Percentiles rank a stretch among this genome's conserved stretches.
Conservation (phyloP, 176 grass and related monocot species). For the Tillandsia leiboldiana region DNA sequence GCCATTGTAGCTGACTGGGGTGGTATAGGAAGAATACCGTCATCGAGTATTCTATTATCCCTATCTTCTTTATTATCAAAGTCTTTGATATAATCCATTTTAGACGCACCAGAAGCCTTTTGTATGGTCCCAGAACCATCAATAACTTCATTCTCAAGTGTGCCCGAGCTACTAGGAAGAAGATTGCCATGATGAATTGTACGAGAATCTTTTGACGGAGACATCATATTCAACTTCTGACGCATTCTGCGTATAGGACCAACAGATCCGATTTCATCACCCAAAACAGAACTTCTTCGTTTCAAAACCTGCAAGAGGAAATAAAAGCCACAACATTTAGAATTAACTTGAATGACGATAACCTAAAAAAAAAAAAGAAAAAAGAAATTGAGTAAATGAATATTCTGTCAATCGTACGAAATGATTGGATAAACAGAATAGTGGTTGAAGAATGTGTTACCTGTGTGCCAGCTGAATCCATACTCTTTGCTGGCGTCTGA, state of each 20-base stretch:
- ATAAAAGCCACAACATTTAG: no score
- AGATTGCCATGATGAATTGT: slow-evolving; percentile 31
- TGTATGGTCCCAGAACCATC: neutral
- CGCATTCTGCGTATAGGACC: slow-evolving; percentile 81
- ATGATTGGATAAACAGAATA: neutral
- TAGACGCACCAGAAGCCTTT: slow-evolving; percentile 20
- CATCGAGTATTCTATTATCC: slow-evolving; percentile 3
- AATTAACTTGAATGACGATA: neutral
- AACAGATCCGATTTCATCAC: slow-evolving; percentile 55
- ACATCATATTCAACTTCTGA: slow-evolving; percentile 57
- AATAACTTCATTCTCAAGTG: slow-evolving; percentile 21
- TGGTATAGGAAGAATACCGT: slow-evolving; percentile 25
- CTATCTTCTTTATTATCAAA: neutral
- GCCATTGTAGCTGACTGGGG: slow-evolving; percentile 62
- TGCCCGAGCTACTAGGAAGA: slow-evolving; percentile 21
- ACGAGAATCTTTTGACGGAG: slow-evolving; percentile 32
- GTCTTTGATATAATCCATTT: slow-evolving; percentile 6
- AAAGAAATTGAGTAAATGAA: slow-evolving; percentile 6
- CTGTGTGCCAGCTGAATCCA: slow-evolving; percentile 36
- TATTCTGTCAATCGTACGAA: neutral
- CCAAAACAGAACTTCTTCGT: slow-evolving; percentile 39
- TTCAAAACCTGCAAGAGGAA: slow-evolving; percentile 56
- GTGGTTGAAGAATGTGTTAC: slow-evolving; percentile 22
- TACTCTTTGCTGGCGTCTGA: slow-evolving; percentile 15
- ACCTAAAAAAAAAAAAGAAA: slow-evolving; percentile 9